A percentile compares a stretch with the other conserved stretches of the same genome.
phyloP scores from a whole-genome alignment of 2,329 filamentous ascomycete genomes.

The Didymellaceae sp. region DNA sequence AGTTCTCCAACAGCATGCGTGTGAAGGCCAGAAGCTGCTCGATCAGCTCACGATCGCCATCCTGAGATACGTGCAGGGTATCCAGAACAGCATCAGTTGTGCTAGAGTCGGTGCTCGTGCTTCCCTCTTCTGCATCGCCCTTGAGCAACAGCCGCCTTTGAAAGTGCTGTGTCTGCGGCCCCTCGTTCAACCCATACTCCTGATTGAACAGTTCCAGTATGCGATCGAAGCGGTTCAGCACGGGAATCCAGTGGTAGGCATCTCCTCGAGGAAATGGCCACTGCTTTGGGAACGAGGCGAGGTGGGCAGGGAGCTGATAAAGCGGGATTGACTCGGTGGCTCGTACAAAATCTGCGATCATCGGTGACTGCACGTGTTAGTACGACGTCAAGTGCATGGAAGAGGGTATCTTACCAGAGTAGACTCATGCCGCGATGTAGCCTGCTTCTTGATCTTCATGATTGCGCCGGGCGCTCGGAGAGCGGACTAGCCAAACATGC shows the following conservation, averaged over 20 bases:
- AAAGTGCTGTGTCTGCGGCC: conserved; percentile 82
- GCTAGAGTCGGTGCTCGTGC: conserved; percentile 27
- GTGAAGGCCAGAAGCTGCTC: conserved; percentile 86
- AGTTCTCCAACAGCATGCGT: conserved; percentile 86
- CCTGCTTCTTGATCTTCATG: conserved; percentile 64
- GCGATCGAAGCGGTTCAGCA: conserved; percentile 91
- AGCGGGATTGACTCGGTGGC: conserved; percentile 72
- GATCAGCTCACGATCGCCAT: conserved; percentile 82
- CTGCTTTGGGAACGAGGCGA: conserved; percentile 80
- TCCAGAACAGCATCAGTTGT: conserved; percentile 57
- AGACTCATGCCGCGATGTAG: conserved; percentile 60
- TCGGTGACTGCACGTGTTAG: conserved; percentile 72
- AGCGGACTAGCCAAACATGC: conserved; percentile 45
- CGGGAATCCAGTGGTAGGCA: conserved; percentile 96
- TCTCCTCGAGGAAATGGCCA: conserved; percentile 97
- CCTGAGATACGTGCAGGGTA: conserved; percentile 68
- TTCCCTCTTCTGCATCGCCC: conserved; percentile 58
- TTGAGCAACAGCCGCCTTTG: conserved; percentile 68
- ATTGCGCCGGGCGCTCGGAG: conserved; percentile 47
- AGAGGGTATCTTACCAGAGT: conserved; percentile 52
- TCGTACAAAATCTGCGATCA: conserved; percentile 80
- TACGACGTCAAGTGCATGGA: not conserved
- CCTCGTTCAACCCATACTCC: conserved; percentile 79
- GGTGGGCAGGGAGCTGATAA: conserved; percentile 76
- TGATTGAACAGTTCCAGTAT: conserved; percentile 82